Evolutionary conservation across 192 early-diverging fungal species (phyloP), one percentile per base, ranked within the genome.

Genomic region (Oehlia diaphana): DNA sequence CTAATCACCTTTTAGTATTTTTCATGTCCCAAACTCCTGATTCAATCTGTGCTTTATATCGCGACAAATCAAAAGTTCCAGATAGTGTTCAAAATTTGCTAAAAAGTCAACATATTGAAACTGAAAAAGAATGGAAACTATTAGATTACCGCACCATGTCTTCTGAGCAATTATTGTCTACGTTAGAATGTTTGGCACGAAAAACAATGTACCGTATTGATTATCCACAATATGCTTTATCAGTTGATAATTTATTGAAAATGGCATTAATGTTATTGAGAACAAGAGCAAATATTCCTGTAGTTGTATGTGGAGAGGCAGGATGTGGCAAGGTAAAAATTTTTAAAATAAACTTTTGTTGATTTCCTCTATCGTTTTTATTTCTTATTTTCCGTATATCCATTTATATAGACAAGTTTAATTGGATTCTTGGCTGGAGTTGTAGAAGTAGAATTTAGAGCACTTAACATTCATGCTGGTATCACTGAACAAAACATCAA

Each of bases 1-100:
- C 79, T 2, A 80, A 80, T 14, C 61, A 80, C 39, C 65, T 77
- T n/a, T 63, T 80, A 14, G 49, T 80, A 12, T 77, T 77, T 23
- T 80, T 80, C n/a, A 31, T 75, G 63, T 80, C 79, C 2, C 79
- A 80, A 63, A 76, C n/a, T 21, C 79, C 79, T 23, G 79, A 80
- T 28, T 72, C 79, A 1, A 80, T 80, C 37, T 75, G 79, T 21
- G 37, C 79, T 42, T 13, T 80, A 16, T 80, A 80, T 76, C 72
- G 72, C 28, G 79, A 80, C 19, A 33, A 39, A 16, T 1, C 21
- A 6, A 72, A 75, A 9, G 79, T 75, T 39, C 74, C 74, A 21
- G 21, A 21, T 19, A 77, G 65, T 76, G 74, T 80, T 4, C 23
- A 76, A 77, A 33, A 28, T 65, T 49, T 80, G 10, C 76, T 80